Percentiles rank a stretch among this genome's conserved stretches.
phyloP scores from a whole-genome alignment of 495 filamentous ascomycete genomes.

The Cudoniella acicularis region DNA sequence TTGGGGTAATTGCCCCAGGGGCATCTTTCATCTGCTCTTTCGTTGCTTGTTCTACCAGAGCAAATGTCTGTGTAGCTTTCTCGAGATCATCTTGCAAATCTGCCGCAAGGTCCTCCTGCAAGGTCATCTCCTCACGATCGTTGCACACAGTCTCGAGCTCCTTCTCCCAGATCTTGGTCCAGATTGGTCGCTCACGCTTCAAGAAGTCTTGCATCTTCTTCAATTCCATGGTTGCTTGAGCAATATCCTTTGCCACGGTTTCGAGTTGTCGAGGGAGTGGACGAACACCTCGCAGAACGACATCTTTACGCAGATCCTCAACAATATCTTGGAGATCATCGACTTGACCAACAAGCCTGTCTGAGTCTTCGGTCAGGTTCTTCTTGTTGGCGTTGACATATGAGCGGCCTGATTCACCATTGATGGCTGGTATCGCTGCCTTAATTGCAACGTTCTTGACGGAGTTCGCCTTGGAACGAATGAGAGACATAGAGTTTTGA shows the following conservation, averaged over 20 bases:
- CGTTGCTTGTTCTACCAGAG: slow-evolving; percentile 91
- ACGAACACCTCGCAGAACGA: slow-evolving; percentile 87
- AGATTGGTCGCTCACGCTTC: slow-evolving; percentile 85
- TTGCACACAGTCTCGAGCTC: slow-evolving; percentile 92
- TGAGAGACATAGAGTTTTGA: slow-evolving; percentile 75
- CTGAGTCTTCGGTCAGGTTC: slow-evolving; percentile 74
- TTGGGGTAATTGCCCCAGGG: slow-evolving; percentile 42
- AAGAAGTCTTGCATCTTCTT: slow-evolving; percentile 95
- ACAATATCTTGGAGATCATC: slow-evolving; percentile 95
- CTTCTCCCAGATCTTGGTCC: slow-evolving; percentile 98
- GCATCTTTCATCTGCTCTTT: slow-evolving; percentile 85
- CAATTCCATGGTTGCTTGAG: slow-evolving; percentile 73
- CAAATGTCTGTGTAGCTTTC: slow-evolving; percentile 88
- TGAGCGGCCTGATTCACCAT: slow-evolving; percentile 69
- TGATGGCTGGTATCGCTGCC: slow-evolving; percentile 57
- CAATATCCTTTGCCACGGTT: slow-evolving; percentile 80
- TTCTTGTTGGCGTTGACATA: slow-evolving; percentile 88
- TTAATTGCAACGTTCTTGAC: slow-evolving; percentile 75
- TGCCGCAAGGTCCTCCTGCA: slow-evolving; percentile 89
- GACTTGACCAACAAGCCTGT: slow-evolving; percentile 82
- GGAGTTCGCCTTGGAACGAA: slow-evolving; percentile 72
- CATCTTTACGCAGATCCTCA: slow-evolving; percentile 96
- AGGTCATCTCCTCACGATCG: slow-evolving; percentile 86
- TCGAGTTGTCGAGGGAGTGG: slow-evolving; percentile 91
- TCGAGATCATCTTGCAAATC: slow-evolving; percentile 94